Evolutionary conservation across 495 filamentous ascomycete species (phyloP), one percentile per base, ranked within the genome.

Genomic region (Aspergillus hancockii): DNA sequence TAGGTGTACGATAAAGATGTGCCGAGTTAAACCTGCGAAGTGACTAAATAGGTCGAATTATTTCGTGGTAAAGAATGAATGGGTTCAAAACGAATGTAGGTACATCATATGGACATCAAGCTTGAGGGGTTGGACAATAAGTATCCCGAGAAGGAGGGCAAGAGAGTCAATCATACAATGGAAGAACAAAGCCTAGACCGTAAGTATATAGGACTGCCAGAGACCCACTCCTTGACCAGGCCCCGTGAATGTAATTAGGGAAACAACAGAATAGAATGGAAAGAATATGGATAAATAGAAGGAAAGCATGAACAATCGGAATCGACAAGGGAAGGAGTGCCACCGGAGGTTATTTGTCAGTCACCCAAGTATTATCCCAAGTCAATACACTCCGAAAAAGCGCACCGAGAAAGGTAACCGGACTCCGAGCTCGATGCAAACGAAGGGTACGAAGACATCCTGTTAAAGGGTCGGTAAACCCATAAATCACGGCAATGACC

Each of bases 381-480:
- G 43, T 45, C 51, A 57, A 59, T 52, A 54, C 21, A 52, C 46
- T 49, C 56, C 36, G 60, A 57, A 58, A 62, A 13, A 54, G 45
- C 30, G 54, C 51, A 43, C 31, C 19, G 19, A 47, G 52, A 60
- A 60, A 66, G 47, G 52, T 40, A 60, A 63, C 63, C 61, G 54
- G 59, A 69, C 67, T 63, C 63, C 66, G 40, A 52, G 58, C 43
- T 61, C 46, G 50, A 68, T 68, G 63, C 63, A 64, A 60, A 60
- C 55, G 49, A 52, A 54, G 54, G 53, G 52, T 62, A 63, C 60
- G 58, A 50, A 63, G 22, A 40, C 49, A 53, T 49, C 52, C 36
- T 58, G 46, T 52, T 43, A n/a, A 22, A 56, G 58, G 32, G 46
- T 50, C 38, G 52, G 62, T 49, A 56, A 56, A 55, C 57, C 59